Conservation (phyloP, 306 rosid genomes). For the Rosa persica region DNA sequence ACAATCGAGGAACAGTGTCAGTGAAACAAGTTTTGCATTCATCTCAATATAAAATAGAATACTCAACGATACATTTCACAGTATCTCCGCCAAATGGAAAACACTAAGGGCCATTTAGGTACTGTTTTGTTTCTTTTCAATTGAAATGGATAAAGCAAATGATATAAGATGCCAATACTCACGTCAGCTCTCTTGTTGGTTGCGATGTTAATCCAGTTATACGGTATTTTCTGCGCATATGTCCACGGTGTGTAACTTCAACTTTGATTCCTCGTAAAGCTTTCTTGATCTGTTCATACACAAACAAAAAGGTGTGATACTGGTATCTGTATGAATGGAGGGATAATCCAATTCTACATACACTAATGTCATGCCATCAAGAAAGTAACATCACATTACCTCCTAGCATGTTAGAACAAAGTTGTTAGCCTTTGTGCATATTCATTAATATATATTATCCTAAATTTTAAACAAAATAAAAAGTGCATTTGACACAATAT, state of each 20-base stretch:
- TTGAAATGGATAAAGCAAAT: background rate
- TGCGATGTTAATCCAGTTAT: constrained; percentile 88
- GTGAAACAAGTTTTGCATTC: background rate
- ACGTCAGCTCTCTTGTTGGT: constrained; percentile 89
- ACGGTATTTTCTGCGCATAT: constrained; percentile 89
- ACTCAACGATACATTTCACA: constrained; percentile 75
- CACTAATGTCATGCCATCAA: background rate
- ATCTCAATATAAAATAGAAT: constrained; percentile 28
- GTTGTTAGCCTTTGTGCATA: background rate
- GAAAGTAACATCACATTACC: background rate
- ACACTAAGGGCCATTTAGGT: background rate
- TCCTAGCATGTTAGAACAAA: background rate
- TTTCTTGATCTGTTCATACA: constrained; percentile 67
- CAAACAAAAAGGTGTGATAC: background rate
- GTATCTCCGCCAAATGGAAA: constrained; percentile 39
- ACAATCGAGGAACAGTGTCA: constrained; percentile 20
- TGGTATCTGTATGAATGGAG: background rate
- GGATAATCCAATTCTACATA: constrained; percentile 2
- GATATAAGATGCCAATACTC: constrained; percentile 23
- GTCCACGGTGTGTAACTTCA: constrained; percentile 95
- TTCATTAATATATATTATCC: background rate
- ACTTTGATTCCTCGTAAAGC: constrained; percentile 94
- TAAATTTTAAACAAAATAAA: background rate
- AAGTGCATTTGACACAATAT: constrained; percentile 3
- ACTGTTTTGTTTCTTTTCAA: background rate